Evolutionary conservation across 768 basidiomycete genomes (phyloP).

Genomic region (Pulveroboletus ravenelii): DNA sequence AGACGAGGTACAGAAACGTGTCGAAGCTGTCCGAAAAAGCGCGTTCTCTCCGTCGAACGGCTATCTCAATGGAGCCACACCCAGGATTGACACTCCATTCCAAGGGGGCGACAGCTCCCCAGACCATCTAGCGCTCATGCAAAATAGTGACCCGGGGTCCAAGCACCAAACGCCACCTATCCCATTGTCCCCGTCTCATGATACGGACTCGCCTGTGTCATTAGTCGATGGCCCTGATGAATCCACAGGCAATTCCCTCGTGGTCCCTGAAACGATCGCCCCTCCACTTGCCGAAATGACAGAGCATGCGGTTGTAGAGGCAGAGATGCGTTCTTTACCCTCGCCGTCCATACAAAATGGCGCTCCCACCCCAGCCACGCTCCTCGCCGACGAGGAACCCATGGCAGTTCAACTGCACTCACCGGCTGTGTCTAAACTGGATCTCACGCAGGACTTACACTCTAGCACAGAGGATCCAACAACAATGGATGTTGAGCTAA

Average conservation of each 20-base stretch:
- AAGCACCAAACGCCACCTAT: background rate
- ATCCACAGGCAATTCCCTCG: constrained; percentile 9
- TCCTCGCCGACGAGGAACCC: constrained; percentile 11
- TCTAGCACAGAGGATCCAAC: background rate
- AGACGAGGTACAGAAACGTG: constrained; percentile 46
- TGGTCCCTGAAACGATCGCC: background rate
- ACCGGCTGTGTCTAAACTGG: constrained; percentile 17
- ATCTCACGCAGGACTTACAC: constrained; percentile 7
- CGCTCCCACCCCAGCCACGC: constrained; percentile 1
- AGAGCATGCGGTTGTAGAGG: background rate
- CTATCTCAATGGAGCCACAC: background rate
- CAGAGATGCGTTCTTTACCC: background rate
- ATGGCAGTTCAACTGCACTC: constrained; percentile 1
- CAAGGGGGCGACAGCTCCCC: background rate
- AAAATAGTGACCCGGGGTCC: background rate
- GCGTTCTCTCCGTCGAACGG: background rate
- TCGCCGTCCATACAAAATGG: constrained; percentile 6
- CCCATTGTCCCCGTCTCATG: background rate
- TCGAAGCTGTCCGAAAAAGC: constrained; percentile 27
- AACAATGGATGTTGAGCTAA: background rate
- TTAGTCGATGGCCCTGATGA: constrained; percentile 1
- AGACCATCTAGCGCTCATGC: background rate
- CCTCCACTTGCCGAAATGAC: background rate
- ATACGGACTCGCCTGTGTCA: background rate
- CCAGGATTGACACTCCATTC: background rate